Evolutionary conservation across 768 basidiomycete species (phyloP).

Genomic region (Tulasnella sp.): DNA sequence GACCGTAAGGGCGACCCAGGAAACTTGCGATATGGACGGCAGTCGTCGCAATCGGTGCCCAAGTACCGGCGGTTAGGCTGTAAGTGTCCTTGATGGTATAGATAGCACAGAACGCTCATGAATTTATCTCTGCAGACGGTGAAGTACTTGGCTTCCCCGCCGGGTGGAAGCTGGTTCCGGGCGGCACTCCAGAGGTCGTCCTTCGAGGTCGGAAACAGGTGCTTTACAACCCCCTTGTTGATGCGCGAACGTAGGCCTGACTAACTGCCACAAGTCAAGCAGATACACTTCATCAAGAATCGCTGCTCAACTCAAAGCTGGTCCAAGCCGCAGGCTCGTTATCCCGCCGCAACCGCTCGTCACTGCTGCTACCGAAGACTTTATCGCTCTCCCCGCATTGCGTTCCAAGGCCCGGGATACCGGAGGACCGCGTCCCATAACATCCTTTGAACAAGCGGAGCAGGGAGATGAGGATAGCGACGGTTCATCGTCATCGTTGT

Average conservation of each 20-base stretch:
- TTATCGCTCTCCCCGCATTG: neutral
- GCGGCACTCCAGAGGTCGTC: slow-evolving; percentile 20
- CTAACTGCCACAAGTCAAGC: slow-evolving; percentile 4
- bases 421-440: slow-evolving; percentile 3
- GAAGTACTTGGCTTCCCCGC: slow-evolving; percentile 66
- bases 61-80: slow-evolving; percentile 63
- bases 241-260: neutral
- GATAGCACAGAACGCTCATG: neutral
- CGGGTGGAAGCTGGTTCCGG: slow-evolving; percentile 20
- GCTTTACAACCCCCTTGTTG: neutral
- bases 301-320: slow-evolving; percentile 4
- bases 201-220: slow-evolving; percentile 17
- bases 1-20: slow-evolving; percentile 29
- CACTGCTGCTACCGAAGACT: neutral
- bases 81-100: slow-evolving; percentile 46
- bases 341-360: slow-evolving; percentile 7
- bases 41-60: slow-evolving; percentile 65
- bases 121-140: slow-evolving; percentile 49
- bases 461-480: slow-evolving; percentile 24
- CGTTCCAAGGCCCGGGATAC: neutral
- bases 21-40: slow-evolving; percentile 56
- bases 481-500: slow-evolving; percentile 34
- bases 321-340: slow-evolving; percentile 23
- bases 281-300: slow-evolving; percentile 25
- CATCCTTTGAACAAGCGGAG: slow-evolving; percentile 9